Evolutionary conservation across 345 rosid genomes (phyloP).

Genomic region (Camelina hispida): DNA sequence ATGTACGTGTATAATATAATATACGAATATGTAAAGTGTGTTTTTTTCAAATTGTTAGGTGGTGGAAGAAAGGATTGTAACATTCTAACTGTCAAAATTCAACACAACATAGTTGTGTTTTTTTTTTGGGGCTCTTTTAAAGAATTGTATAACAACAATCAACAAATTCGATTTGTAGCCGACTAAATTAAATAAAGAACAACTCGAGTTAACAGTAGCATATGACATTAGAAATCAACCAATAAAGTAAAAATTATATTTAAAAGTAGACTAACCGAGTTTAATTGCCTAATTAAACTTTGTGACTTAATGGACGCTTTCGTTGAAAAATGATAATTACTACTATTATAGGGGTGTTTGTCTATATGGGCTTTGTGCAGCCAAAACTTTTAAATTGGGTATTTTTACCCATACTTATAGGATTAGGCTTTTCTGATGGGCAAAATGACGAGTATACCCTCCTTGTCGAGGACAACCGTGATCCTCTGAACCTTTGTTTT

Average conservation of each 20-base stretch:
- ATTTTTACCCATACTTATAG: too few species aligned
- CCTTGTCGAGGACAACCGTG: too few species aligned
- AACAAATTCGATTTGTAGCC: neutral
- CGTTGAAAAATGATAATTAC: too few species aligned
- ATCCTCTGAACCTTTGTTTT: too few species aligned
- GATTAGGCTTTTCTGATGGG: too few species aligned
- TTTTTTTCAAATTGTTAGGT: slow-evolving; percentile 15
- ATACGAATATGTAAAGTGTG: neutral
- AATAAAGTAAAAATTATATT: neutral
- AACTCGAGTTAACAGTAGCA: neutral
- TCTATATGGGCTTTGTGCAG: too few species aligned
- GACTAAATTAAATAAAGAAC: neutral
- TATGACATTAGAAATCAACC: neutral
- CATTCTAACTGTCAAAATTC: neutral
- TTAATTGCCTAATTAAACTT: neutral
- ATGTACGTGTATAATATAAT: slow-evolving; percentile 5
- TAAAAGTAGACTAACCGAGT: neutral
- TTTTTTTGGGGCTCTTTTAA: neutral
- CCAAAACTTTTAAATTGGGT: too few species aligned
- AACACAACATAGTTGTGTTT: neutral
- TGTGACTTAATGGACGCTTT: neutral
- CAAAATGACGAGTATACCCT: too few species aligned
- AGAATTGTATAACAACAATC: neutral
- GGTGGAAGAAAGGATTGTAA: neutral
- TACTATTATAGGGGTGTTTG: too few species aligned